Evolutionary conservation across 2,329 filamentous ascomycete genomes (phyloP), one percentile per base, ranked within the genome.

Genomic region (Trichoderma sp.): DNA sequence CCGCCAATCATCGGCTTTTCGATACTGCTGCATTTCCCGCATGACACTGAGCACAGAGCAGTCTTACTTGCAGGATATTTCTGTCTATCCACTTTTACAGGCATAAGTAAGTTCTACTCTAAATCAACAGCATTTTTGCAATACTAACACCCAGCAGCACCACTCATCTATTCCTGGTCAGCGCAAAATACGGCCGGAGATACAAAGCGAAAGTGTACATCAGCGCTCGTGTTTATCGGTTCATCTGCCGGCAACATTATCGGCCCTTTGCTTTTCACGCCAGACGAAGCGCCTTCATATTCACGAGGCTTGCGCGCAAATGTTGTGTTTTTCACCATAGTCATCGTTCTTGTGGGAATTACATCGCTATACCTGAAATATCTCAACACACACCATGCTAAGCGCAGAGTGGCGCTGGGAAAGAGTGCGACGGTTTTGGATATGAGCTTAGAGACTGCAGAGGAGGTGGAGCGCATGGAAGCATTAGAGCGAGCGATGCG

Each of bases 161-260:
- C 87, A 0, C 77, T 89, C 35, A 86, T 89, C 52, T 89, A 87
- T 72, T 85, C 86, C 0, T 89, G 87, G 87, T 86, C 85, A 1
- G 82, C 85, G 2, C 86, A 88, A 70, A 90, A 90, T 72, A 89
- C 89, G 0, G 89, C 86, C 0, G 89, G 90, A 1, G 89, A 92
- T 74, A 92, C 89, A 0, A 92, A 92, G 78, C 87, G 88, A 71
- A 91, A 91, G 74, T 85, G 86, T 11, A 89, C 86, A 0, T 91
- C 88, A 0, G 88, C 85, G 14, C 82, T 90, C 7, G 81, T 92
- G 1, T 89, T 92, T 73, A 84, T 92, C 58, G 88, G 89, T 5
- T 86, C 89, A 70, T 90, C 86, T 63, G 85, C 85, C 1, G 90
- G 89, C 6, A 92, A 92, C 72, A 87, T 91, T 43, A 80, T 91